These are phyloP conservation scores for Panicum miliaceum DNA, from an alignment of 176 grass and related monocot species.

Conservation along the genomic window DNA sequence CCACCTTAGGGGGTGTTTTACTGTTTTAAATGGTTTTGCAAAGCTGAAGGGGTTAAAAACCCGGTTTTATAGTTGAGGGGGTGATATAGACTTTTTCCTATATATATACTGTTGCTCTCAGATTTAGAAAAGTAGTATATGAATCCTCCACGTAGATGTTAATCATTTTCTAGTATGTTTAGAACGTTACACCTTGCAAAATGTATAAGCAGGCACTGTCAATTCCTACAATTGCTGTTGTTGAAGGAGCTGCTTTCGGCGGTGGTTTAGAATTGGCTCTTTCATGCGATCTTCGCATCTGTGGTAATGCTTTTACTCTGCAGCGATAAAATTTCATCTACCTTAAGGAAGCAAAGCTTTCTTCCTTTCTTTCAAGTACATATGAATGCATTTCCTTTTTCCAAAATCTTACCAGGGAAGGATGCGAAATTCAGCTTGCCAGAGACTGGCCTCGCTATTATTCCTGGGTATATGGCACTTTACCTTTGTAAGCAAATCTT, in stretches of 20 bases:
- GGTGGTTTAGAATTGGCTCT: constrained; percentile 89
- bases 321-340: background rate
- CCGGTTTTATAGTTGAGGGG: too few species aligned
- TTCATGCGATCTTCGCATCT: constrained; percentile 90
- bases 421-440: constrained; percentile 86
- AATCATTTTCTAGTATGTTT: background rate
- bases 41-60: too few species aligned
- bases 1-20: too few species aligned
- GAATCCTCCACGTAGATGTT: background rate
- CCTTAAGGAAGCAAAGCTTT: background rate
- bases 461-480: constrained; percentile 70
- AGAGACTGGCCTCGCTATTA: constrained; percentile 95
- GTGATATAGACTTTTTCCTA: too few species aligned
- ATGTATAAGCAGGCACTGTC: constrained; percentile 62
- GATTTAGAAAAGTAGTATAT: background rate
- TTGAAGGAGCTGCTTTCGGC: constrained; percentile 92
- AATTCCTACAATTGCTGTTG: constrained; percentile 80
- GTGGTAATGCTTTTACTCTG: constrained; percentile 56
- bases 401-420: constrained; percentile 48
- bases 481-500: constrained; percentile 38
- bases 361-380: background rate
- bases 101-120: constrained; percentile 11
- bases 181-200: constrained; percentile 20
- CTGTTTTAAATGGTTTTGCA: too few species aligned
- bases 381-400: constrained; percentile 13